phyloP scores from a whole-genome alignment of 1,284 basidiomycete genomes.

The Vanrija sp. region DNA sequence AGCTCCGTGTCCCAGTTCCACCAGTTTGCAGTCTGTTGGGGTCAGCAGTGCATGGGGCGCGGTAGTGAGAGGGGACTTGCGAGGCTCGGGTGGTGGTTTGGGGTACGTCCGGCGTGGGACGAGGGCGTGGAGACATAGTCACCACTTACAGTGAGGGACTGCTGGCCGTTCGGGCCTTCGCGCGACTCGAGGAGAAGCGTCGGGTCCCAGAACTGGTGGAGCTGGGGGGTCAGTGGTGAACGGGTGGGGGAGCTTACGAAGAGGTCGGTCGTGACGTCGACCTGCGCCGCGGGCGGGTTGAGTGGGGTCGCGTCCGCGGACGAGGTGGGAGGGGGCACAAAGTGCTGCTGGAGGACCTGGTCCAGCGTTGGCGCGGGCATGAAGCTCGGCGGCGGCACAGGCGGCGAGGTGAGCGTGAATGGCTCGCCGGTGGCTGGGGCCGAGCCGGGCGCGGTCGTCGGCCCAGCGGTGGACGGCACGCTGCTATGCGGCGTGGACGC shows the following conservation, averaged over 20 bases:
- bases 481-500: background rate
- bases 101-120: background rate
- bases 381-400: background rate
- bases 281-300: background rate
- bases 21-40: conserved; percentile 3
- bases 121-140: background rate
- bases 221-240: conserved; percentile 2
- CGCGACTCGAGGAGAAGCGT: conserved; percentile 13
- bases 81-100: background rate
- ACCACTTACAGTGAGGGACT: background rate
- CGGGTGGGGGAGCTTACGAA: conserved; percentile 11
- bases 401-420: background rate
- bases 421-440: background rate
- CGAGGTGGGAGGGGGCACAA: background rate
- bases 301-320: background rate
- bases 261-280: background rate
- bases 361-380: conserved; percentile 6
- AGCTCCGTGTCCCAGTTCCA: conserved; percentile 3
- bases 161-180: conserved; percentile 1
- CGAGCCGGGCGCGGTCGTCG: background rate
- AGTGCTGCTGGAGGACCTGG: conserved; percentile 16
- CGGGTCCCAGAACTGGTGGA: conserved; percentile 42
- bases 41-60: background rate
- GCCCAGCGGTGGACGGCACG: background rate
- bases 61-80: background rate